Conservation (phyloP, 1,139 yeast genomes). For the Suhomyces taliae region DNA sequence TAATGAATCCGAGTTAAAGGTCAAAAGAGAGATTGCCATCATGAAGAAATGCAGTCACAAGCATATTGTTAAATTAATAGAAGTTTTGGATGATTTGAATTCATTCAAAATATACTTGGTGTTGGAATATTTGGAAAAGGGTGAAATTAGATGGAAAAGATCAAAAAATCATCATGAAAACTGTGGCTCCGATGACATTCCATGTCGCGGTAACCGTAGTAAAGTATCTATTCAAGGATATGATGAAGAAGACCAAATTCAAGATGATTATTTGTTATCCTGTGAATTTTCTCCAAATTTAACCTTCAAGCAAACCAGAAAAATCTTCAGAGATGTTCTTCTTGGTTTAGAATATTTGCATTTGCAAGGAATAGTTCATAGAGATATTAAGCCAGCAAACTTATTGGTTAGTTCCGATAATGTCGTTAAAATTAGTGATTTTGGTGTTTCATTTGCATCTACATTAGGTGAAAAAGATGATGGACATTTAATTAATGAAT, state of each 20-base stretch:
- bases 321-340: constrained; percentile 79
- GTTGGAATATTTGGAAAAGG: constrained; percentile 86
- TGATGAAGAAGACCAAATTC: constrained; percentile 8
- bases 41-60: constrained; percentile 93
- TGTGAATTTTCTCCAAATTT: constrained; percentile 56
- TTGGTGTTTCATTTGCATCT: constrained; percentile 91
- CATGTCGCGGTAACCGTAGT: constrained; percentile 34
- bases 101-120: constrained; percentile 88
- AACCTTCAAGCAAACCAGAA: constrained; percentile 63
- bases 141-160: constrained; percentile 87
- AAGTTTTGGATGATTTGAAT: constrained; percentile 84
- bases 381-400: constrained; percentile 98
- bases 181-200: constrained; percentile 25
- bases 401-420: constrained; percentile 70
- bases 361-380: constrained; percentile 89
- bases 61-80: constrained; percentile 82
- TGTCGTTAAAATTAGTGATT: constrained; percentile 88
- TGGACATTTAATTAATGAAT: constrained; percentile 52
- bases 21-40: constrained; percentile 89
- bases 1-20: constrained; percentile 60
- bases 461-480: constrained; percentile 54
- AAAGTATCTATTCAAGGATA: constrained; percentile 4
- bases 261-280: constrained; percentile 42
- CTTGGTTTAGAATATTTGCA: constrained; percentile 92
- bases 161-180: constrained; percentile 11